Evolutionary conservation across 1,139 yeast genomes (phyloP).

Genomic region (Barnettozyma hawaiiensis): DNA sequence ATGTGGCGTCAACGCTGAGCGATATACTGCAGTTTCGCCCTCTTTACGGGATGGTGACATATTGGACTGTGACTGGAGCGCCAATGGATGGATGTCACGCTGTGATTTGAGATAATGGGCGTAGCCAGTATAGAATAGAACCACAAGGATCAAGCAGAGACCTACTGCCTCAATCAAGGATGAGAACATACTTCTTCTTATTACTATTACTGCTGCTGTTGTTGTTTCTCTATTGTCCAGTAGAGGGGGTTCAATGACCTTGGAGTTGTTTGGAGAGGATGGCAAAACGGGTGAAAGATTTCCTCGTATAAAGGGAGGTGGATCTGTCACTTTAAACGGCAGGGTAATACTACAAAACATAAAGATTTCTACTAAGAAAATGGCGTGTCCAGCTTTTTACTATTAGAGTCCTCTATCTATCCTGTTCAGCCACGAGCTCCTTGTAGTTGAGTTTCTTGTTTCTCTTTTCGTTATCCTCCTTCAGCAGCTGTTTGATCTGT

Average conservation of each 20-base stretch:
- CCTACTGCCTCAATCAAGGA: neutral
- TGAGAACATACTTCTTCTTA: no score
- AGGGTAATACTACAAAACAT: no score
- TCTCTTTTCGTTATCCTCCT: conserved; percentile 44
- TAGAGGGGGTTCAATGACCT: no score
- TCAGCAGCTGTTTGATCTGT: conserved; percentile 44
- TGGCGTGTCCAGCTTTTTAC: no score
- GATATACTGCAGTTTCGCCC: conserved; percentile 58
- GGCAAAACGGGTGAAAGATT: no score
- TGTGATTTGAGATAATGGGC: conserved; percentile 29
- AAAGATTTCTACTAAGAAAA: no score
- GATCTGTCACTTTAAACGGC: no score
- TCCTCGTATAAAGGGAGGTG: no score
- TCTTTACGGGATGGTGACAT: conserved; percentile 50
- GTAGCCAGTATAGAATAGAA: conserved; percentile 11
- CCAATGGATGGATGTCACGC: conserved; percentile 51
- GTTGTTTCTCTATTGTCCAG: no score
- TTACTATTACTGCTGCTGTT: no score
- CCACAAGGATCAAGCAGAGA: neutral
- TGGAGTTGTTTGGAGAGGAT: no score
- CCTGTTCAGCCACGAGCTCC: conserved; percentile 22
- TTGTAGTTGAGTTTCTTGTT: conserved; percentile 26
- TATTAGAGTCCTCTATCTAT: conserved; percentile 15
- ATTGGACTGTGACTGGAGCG: conserved; percentile 54
- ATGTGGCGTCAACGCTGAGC: conserved; percentile 58